Percentiles rank a stretch among this genome's conserved stretches.
These are phyloP conservation scores for Thalassiosira hispida DNA, from an alignment of 352 stramenopile genomes.

Conservation along the genomic window DNA sequence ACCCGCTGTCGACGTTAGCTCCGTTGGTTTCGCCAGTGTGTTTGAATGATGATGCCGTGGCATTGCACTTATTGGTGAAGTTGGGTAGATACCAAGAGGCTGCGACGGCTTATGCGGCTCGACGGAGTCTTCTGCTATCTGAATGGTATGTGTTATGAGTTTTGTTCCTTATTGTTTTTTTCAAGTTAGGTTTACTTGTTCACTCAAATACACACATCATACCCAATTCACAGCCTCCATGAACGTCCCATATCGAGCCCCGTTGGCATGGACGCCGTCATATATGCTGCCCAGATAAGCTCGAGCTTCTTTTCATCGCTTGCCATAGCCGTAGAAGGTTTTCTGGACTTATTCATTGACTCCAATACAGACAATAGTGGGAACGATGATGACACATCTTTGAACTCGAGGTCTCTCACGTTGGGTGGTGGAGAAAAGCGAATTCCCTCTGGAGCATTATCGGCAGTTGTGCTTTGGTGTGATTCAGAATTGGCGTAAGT, in stretches of 20 bases:
- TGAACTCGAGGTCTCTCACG: slow-evolving; percentile 43
- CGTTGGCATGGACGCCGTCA: slow-evolving; percentile 77
- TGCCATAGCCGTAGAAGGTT: slow-evolving; percentile 74
- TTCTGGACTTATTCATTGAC: slow-evolving; percentile 78
- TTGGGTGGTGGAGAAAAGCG: slow-evolving; percentile 20
- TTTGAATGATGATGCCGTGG: slow-evolving; percentile 76
- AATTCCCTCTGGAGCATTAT: slow-evolving; percentile 70
- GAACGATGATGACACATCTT: slow-evolving; percentile 37
- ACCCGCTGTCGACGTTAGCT: slow-evolving; percentile 62
- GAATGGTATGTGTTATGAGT: slow-evolving; percentile 64
- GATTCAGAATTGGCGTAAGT: slow-evolving; percentile 76
- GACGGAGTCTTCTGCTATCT: slow-evolving; percentile 70
- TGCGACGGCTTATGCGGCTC: slow-evolving; percentile 71
- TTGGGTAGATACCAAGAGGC: slow-evolving; percentile 75
- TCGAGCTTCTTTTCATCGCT: slow-evolving; percentile 82
- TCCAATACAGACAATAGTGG: slow-evolving; percentile 32
- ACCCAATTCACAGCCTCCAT: slow-evolving; percentile 52
- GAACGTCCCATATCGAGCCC: slow-evolving; percentile 77
- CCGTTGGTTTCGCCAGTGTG: slow-evolving; percentile 72
- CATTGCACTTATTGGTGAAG: slow-evolving; percentile 75
- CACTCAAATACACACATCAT: not conserved
- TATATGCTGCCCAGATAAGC: slow-evolving; percentile 81
- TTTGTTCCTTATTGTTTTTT: not conserved
- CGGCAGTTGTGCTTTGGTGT: slow-evolving; percentile 80
- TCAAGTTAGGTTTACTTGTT: slow-evolving; percentile 14